Evolutionary conservation across 2,329 filamentous ascomycete species (phyloP).

Genomic region (Neospermospora avenae): DNA sequence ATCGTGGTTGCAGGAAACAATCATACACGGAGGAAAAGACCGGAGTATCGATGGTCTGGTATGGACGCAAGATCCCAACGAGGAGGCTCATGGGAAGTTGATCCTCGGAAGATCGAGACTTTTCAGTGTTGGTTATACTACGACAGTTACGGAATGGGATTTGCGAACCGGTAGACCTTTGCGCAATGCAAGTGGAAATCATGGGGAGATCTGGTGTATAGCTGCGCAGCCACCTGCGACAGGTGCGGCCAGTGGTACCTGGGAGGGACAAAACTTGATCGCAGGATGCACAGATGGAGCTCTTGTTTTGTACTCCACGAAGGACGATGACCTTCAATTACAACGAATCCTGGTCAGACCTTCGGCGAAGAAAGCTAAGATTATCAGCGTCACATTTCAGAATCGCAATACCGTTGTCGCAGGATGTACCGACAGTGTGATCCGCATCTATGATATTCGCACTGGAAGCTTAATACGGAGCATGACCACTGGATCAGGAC

Average conservation of each 20-base stretch:
- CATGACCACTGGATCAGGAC: conserved; percentile 81
- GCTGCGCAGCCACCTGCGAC: conserved; percentile 67
- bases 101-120: conserved; percentile 73
- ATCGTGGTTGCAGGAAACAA: conserved; percentile 84
- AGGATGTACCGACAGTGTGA: conserved; percentile 94
- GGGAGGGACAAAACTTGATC: conserved; percentile 61
- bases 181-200: conserved; percentile 83
- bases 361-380: conserved; percentile 79
- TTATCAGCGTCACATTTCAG: conserved; percentile 89
- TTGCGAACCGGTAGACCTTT: conserved; percentile 73
- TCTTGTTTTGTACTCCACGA: conserved; percentile 81
- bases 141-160: conserved; percentile 93
- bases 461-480: conserved; percentile 72
- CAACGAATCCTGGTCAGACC: conserved; percentile 72
- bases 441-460: conserved; percentile 83
- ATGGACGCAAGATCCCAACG: conserved; percentile 85
- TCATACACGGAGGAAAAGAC: conserved; percentile 78
- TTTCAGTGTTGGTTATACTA: conserved; percentile 95
- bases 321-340: conserved; percentile 79
- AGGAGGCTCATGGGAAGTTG: conserved; percentile 59
- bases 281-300: conserved; percentile 90
- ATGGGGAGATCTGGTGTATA: conserved; percentile 96
- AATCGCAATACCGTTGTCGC: conserved; percentile 78
- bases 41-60: conserved; percentile 85
- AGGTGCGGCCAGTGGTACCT: conserved; percentile 7